Evolutionary conservation across 345 rosid genomes (phyloP).

Genomic region (Moricandia arvensis): DNA sequence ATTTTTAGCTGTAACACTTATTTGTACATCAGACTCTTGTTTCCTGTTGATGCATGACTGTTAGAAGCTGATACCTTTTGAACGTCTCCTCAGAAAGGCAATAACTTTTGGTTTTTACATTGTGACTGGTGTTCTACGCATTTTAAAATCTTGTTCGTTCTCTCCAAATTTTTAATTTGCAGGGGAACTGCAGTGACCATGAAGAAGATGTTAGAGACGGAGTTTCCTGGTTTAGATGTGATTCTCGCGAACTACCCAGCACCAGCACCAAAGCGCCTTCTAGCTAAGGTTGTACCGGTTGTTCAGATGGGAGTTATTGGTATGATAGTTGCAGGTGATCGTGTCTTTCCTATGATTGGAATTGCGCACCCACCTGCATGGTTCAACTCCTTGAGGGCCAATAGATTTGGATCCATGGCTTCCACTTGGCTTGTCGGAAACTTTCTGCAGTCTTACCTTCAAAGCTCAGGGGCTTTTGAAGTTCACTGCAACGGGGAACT

Average conservation of each 20-base stretch:
- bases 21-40: neutral
- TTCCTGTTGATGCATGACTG: neutral
- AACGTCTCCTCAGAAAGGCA: no score
- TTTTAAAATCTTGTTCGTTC: neutral
- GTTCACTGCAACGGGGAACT: slow-evolving; percentile 60
- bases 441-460: slow-evolving; percentile 75
- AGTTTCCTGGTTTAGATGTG: slow-evolving; percentile 78
- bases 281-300: slow-evolving; percentile 62
- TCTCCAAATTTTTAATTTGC: neutral
- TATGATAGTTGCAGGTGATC: slow-evolving; percentile 75
- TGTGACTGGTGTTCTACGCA: neutral
- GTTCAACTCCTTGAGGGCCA: slow-evolving; percentile 68
- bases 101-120: neutral
- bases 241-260: slow-evolving; percentile 78
- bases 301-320: slow-evolving; percentile 74
- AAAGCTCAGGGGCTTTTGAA: slow-evolving; percentile 91
- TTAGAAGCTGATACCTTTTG: neutral
- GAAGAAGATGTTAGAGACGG: slow-evolving; percentile 79
- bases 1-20: neutral
- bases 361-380: slow-evolving; percentile 65
- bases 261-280: slow-evolving; percentile 64
- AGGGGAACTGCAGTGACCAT: slow-evolving; percentile 79
- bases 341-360: slow-evolving; percentile 72
- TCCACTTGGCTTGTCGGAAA: slow-evolving; percentile 88
- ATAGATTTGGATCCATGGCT: slow-evolving; percentile 85